Conservation (phyloP, 2,329 filamentous ascomycete genomes). For the Xylariales sp. region DNA sequence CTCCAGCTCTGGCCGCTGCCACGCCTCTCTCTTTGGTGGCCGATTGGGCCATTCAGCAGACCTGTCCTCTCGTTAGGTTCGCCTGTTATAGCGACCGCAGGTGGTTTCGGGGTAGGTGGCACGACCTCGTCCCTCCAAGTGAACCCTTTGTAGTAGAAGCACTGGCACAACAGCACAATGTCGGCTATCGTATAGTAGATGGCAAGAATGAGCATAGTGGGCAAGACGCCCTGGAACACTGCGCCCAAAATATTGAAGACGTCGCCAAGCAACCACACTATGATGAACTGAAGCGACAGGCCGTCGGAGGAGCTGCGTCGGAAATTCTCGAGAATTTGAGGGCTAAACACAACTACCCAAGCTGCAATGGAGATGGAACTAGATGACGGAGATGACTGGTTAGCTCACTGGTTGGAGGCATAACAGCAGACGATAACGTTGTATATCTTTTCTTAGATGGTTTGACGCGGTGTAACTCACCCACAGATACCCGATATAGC, state of each 20-base stretch:
- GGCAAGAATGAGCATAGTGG: conserved; percentile 92
- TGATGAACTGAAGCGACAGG: conserved; percentile 84
- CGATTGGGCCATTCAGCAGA: conserved; percentile 42
- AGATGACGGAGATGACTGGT: conserved; percentile 6
- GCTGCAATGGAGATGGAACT: conserved; percentile 95
- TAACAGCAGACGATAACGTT: neutral
- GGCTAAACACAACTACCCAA: conserved; percentile 97
- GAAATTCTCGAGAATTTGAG: conserved; percentile 95
- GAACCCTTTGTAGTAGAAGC: conserved; percentile 93
- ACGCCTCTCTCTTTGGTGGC: conserved; percentile 38
- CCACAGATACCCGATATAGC: conserved; percentile 87
- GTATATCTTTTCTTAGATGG: too few species aligned
- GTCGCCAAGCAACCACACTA: conserved; percentile 90
- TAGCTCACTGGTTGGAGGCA: neutral
- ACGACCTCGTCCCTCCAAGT: conserved; percentile 54
- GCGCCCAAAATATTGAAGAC: conserved; percentile 96
- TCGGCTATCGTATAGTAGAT: conserved; percentile 92
- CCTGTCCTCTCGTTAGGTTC: conserved; percentile 49
- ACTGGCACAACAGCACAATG: conserved; percentile 80
- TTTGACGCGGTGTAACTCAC: conserved; percentile 38
- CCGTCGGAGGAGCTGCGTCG: conserved; percentile 79
- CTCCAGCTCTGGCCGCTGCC: conserved; percentile 57
- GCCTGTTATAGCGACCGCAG: conserved; percentile 26
- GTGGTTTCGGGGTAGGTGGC: conserved; percentile 35
- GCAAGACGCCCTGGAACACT: conserved; percentile 82